Percentiles rank a stretch among this genome's conserved stretches.
Conservation (phyloP, 192 early-diverging fungal genomes). For the Podila verticillata region DNA sequence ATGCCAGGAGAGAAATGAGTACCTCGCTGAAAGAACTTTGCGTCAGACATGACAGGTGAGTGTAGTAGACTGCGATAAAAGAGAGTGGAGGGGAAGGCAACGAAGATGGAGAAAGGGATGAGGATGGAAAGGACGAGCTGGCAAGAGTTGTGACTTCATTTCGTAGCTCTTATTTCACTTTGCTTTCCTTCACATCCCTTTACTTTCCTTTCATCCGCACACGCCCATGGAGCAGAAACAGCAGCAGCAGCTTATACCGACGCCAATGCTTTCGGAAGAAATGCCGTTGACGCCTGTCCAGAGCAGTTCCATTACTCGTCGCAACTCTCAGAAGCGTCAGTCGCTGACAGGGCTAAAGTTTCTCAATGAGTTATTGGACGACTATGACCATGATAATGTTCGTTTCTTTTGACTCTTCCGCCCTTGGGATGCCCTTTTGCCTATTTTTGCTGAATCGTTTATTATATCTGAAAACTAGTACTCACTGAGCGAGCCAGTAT, state of each 20-base stretch:
- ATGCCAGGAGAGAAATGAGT: neutral
- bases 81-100: neutral
- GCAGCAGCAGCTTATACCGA: neutral
- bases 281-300: slow-evolving; percentile 10
- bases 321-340: slow-evolving; percentile 43
- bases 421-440: neutral
- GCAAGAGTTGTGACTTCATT: neutral
- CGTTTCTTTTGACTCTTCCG: neutral
- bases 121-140: neutral
- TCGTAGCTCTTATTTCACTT: no score
- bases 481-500: neutral
- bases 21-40: slow-evolving; percentile 70
- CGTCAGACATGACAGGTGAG: slow-evolving; percentile 57
- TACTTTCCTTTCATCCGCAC: neutral
- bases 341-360: slow-evolving; percentile 43
- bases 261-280: slow-evolving; percentile 2
- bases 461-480: neutral
- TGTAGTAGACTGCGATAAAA: neutral
- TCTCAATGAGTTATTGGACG: slow-evolving; percentile 36
- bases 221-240: neutral
- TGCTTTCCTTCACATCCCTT: neutral
- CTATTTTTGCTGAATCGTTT: no score
- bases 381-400: slow-evolving; percentile 36
- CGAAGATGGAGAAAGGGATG: neutral
- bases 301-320: slow-evolving; percentile 3